Percentiles rank a stretch among this genome's conserved stretches.
Conservation (phyloP, 192 early-diverging fungal species). For the Funneliformis mosseae region DNA sequence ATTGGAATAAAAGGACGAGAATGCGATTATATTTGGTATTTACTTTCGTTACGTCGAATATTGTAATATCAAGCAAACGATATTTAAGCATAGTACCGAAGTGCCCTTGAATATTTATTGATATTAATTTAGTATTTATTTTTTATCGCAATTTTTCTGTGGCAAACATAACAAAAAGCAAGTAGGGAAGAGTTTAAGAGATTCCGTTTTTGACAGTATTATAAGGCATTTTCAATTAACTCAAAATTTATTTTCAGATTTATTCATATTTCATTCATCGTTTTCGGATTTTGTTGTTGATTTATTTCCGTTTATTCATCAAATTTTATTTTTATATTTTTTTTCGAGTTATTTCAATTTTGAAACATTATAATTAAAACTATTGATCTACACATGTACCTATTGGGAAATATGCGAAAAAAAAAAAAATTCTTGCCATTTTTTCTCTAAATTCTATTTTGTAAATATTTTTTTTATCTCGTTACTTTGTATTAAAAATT, state of each 20-base stretch:
- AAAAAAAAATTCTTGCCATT: not conserved
- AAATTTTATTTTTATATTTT: not conserved
- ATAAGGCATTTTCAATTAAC: not conserved
- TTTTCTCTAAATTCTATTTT: not conserved
- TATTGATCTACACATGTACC: not conserved
- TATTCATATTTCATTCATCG: not conserved
- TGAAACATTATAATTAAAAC: not conserved
- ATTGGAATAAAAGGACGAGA: not conserved
- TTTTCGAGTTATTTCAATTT: not conserved
- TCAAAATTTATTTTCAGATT: not conserved
- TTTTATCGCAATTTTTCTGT: too few relatives aligned
- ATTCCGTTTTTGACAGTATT: not conserved
- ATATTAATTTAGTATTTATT: not conserved
- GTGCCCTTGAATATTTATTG: not conserved
- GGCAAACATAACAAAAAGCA: not conserved
- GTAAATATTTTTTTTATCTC: not conserved
- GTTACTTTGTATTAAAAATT: not conserved
- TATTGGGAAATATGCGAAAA: not conserved
- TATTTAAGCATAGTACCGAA: not conserved
- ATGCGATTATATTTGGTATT: slow-evolving; percentile 1
- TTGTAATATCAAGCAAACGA: not conserved
- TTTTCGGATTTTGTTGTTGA: not conserved
- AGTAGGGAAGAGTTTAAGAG: not conserved
- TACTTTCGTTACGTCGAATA: not conserved
- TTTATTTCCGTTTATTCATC: not conserved